A percentile compares a stretch with the other conserved stretches of the same genome.
Evolutionary conservation across 306 rosid species (phyloP).

Genomic region (Rosa rugosa): DNA sequence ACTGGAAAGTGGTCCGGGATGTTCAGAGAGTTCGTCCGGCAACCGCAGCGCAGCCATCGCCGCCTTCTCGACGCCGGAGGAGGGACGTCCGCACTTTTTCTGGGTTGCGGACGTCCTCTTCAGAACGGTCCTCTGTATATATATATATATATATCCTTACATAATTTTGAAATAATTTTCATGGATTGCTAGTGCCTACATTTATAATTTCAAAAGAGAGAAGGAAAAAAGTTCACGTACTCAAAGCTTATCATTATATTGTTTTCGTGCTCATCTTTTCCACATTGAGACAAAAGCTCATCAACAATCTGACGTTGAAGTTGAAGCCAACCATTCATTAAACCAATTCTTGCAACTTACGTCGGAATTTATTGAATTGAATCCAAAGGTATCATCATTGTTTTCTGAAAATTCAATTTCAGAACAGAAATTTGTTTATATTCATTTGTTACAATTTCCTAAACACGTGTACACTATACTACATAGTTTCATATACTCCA

Average conservation of each 20-base stretch:
- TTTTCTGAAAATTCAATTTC: background rate
- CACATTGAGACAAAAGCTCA: constrained; percentile 11
- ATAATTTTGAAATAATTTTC: too few relatives aligned
- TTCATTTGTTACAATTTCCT: background rate
- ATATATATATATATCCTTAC: background rate
- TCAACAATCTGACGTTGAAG: constrained; percentile 10
- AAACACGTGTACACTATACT: background rate
- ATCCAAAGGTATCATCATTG: background rate
- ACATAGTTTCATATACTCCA: background rate
- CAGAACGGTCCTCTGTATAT: too few relatives aligned
- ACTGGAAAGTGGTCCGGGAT: too few relatives aligned
- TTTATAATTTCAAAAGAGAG: too few relatives aligned
- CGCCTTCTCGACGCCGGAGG: too few relatives aligned
- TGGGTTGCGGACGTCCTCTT: too few relatives aligned
- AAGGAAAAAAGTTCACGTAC: too few relatives aligned
- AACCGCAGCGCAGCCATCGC: too few relatives aligned
- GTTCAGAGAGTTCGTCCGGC: too few relatives aligned
- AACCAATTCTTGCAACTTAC: constrained; percentile 7
- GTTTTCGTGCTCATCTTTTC: constrained; percentile 9
- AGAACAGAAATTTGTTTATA: background rate
- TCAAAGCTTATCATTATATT: background rate
- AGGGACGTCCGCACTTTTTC: too few relatives aligned
- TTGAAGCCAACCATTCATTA: background rate
- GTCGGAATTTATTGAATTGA: background rate
- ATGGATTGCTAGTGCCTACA: too few relatives aligned